phyloP scores from a whole-genome alignment of 2,329 filamentous ascomycete species.

The Alternaria brassicae region DNA sequence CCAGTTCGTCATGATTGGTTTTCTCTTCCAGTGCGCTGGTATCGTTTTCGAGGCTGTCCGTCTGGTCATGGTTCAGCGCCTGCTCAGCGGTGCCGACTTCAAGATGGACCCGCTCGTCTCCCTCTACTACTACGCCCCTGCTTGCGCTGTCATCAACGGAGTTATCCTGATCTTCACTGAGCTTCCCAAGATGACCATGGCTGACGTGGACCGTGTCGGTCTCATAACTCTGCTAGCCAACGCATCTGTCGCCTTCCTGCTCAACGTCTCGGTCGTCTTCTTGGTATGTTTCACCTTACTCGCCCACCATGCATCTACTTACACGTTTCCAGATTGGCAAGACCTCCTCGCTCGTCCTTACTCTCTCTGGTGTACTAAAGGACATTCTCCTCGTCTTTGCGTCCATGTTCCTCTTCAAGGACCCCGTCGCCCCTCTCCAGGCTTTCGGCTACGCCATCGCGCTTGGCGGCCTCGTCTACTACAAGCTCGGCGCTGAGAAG shows the following conservation, averaged over 20 bases:
- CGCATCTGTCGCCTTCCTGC: conserved; percentile 77
- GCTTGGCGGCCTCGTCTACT: conserved; percentile 79
- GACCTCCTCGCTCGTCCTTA: conserved; percentile 85
- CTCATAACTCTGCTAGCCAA: conserved; percentile 76
- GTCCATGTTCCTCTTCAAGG: conserved; percentile 83
- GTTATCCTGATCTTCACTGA: conserved; percentile 76
- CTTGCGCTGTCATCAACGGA: conserved; percentile 83
- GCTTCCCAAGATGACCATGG: conserved; percentile 71
- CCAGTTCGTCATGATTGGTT: conserved; percentile 82
- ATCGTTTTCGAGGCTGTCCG: conserved; percentile 83
- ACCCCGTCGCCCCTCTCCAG: conserved; percentile 75
- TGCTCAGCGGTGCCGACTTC: conserved; percentile 82
- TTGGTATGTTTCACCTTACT: conserved; percentile 64
- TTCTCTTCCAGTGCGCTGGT: conserved; percentile 79
- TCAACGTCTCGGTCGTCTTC: conserved; percentile 87
- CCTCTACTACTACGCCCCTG: conserved; percentile 87
- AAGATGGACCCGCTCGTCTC: conserved; percentile 93
- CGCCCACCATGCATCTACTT: conserved; percentile 16
- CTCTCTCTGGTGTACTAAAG: conserved; percentile 86
- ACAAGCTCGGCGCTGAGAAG: conserved; percentile 84
- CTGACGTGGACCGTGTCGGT: conserved; percentile 76
- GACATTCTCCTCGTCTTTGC: conserved; percentile 82
- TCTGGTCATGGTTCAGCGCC: conserved; percentile 82
- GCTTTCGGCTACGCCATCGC: conserved; percentile 86
- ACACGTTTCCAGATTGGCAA: conserved; percentile 72